phyloP scores from a whole-genome alignment of 495 filamentous ascomycete genomes.

The Immersiella caudata region DNA sequence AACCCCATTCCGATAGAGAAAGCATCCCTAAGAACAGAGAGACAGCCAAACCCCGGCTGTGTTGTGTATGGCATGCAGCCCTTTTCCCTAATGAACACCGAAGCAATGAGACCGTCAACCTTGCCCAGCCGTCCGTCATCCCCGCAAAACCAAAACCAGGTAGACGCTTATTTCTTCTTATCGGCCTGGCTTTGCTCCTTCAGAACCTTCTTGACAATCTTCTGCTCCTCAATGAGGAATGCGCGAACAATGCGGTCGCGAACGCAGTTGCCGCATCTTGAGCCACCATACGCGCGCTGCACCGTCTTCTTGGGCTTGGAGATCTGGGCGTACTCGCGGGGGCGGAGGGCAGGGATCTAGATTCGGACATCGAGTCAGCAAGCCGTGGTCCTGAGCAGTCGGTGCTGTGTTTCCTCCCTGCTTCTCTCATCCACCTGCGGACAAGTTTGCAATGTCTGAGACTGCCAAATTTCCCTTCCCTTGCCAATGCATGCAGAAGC shows the following conservation, averaged over 20 bases:
- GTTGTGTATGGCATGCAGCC: constrained; percentile 49
- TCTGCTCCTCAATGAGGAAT: constrained; percentile 99
- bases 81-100: constrained; percentile 55
- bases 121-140: constrained; percentile 31
- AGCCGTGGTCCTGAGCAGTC: neutral
- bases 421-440: neutral
- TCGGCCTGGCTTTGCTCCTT: constrained; percentile 72
- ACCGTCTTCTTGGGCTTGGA: constrained; percentile 99
- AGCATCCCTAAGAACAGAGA: constrained; percentile 53
- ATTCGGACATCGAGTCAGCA: constrained; percentile 16
- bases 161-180: constrained; percentile 71
- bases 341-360: constrained; percentile 93
- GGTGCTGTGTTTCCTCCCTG: neutral
- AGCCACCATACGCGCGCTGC: constrained; percentile 96
- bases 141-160: constrained; percentile 30
- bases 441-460: neutral
- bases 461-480: neutral
- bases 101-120: constrained; percentile 53
- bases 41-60: constrained; percentile 44
- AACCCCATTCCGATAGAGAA: constrained; percentile 46
- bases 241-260: constrained; percentile 96
- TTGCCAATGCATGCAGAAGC: neutral
- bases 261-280: constrained; percentile 96
- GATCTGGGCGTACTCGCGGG: constrained; percentile 93
- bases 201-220: constrained; percentile 99